Percentiles rank a stretch among this genome's conserved stretches.
phyloP scores from a whole-genome alignment of 176 grass and related monocot genomes.

The Guadua angustifolia region DNA sequence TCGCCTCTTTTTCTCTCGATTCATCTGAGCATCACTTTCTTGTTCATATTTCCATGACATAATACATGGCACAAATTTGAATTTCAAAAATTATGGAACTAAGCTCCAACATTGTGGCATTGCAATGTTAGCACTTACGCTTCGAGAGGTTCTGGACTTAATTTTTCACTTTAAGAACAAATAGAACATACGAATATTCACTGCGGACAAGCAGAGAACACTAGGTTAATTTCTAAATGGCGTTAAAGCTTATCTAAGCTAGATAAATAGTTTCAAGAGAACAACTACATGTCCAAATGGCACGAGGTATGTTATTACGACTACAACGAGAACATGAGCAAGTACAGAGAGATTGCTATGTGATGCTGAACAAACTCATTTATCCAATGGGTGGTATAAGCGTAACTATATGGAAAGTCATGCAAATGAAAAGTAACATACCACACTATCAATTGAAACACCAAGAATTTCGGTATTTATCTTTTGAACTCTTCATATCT shows the following conservation, averaged over 20 bases:
- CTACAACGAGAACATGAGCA: neutral
- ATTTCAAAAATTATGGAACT: neutral
- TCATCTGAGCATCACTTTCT: neutral
- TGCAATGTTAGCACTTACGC: neutral
- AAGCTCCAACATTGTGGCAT: neutral
- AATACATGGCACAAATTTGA: neutral
- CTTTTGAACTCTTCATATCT: constrained; percentile 65
- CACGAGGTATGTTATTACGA: neutral
- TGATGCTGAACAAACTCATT: neutral
- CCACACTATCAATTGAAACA: constrained; percentile 71
- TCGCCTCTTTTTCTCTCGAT: neutral
- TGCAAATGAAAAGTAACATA: constrained; percentile 37
- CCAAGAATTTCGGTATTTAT: constrained; percentile 71
- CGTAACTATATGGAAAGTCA: neutral
- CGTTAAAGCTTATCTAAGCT: neutral
- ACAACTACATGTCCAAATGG: constrained; percentile 4
- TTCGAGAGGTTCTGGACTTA: neutral
- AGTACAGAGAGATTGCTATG: neutral
- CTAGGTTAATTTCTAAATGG: neutral
- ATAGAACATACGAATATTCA: neutral
- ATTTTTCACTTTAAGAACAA: neutral
- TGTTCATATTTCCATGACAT: neutral
- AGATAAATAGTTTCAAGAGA: neutral
- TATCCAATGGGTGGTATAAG: neutral
- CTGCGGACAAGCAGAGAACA: neutral